These are phyloP conservation scores for Drechmeria coniospora DNA, from an alignment of 2,329 filamentous ascomycete species.

Conservation along the genomic window DNA sequence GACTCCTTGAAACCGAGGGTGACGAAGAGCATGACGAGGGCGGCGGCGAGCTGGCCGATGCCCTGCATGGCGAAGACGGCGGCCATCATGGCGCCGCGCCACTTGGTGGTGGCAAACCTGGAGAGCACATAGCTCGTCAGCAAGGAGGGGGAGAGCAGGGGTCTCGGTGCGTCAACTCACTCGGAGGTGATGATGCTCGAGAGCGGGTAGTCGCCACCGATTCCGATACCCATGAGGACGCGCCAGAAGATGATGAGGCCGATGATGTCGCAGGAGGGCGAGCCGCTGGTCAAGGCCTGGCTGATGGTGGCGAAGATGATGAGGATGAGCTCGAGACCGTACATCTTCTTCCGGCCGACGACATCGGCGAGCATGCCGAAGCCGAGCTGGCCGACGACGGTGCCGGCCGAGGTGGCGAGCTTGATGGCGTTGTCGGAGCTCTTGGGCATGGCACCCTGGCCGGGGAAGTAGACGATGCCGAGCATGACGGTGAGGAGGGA, in stretches of 20 bases:
- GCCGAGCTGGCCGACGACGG: slow-evolving; percentile 65
- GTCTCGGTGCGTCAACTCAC: slow-evolving; percentile 25
- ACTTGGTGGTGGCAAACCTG: slow-evolving; percentile 61
- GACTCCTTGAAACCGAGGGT: slow-evolving; percentile 55
- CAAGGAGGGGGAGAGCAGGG: not conserved
- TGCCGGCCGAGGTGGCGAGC: slow-evolving; percentile 68
- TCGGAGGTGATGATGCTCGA: slow-evolving; percentile 76
- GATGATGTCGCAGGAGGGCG: slow-evolving; percentile 45
- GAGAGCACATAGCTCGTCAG: too few relatives aligned
- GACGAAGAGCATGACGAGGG: slow-evolving; percentile 61
- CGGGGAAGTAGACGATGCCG: slow-evolving; percentile 60
- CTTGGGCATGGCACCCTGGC: slow-evolving; percentile 43
- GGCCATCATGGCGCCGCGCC: slow-evolving; percentile 77
- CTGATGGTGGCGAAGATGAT: slow-evolving; percentile 68
- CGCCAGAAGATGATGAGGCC: slow-evolving; percentile 68
- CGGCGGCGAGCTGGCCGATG: slow-evolving; percentile 62
- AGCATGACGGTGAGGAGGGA: slow-evolving; percentile 61
- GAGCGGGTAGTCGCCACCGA: slow-evolving; percentile 54
- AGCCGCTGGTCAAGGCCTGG: slow-evolving; percentile 50
- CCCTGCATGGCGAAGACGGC: slow-evolving; percentile 81
- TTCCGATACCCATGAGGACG: slow-evolving; percentile 46
- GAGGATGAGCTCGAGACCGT: slow-evolving; percentile 65
- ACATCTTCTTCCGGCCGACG: slow-evolving; percentile 55
- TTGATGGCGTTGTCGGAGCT: slow-evolving; percentile 70
- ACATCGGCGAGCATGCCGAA: slow-evolving; percentile 69